A percentile compares a stretch with the other conserved stretches of the same genome.
Conservation (phyloP, 164 flowering plant species). For the Liquidambar formosana region DNA sequence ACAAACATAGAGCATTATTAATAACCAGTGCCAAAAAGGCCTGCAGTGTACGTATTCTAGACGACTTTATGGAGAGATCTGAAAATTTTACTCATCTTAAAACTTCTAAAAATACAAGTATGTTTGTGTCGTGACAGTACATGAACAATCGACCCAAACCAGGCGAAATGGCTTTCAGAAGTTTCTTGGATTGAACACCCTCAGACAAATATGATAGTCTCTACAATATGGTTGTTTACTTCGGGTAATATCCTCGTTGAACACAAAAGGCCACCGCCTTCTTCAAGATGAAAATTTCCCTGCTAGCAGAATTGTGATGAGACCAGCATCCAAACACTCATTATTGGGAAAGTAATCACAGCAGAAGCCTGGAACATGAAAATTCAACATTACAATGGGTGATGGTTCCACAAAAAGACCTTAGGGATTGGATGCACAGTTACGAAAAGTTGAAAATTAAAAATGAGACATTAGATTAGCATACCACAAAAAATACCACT, state of each 20-base stretch:
- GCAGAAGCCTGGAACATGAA: conserved; percentile 68
- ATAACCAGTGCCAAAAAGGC: too few species aligned
- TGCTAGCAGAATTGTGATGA: conserved; percentile 31
- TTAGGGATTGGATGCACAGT: not conserved
- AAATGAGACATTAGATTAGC: not conserved
- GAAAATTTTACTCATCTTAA: not conserved
- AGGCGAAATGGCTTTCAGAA: not conserved
- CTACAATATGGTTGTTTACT: not conserved
- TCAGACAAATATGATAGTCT: not conserved
- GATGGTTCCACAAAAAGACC: not conserved
- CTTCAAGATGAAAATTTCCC: not conserved
- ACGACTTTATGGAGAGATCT: not conserved
- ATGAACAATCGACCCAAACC: not conserved
- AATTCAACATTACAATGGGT: not conserved
- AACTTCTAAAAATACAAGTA: not conserved
- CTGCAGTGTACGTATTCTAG: too few species aligned
- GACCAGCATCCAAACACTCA: conserved; percentile 48
- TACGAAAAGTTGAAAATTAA: not conserved
- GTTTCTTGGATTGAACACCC: not conserved
- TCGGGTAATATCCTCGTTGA: not conserved
- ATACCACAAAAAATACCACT: conserved; percentile 72
- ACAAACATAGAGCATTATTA: too few species aligned
- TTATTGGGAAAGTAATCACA: conserved; percentile 52
- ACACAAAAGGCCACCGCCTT: not conserved
- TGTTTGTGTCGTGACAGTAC: not conserved